A percentile compares a stretch with the other conserved stretches of the same genome.
These are phyloP conservation scores for Amaranthus palmeri DNA, from an alignment of 148 eudicot species.

Conservation along the genomic window DNA sequence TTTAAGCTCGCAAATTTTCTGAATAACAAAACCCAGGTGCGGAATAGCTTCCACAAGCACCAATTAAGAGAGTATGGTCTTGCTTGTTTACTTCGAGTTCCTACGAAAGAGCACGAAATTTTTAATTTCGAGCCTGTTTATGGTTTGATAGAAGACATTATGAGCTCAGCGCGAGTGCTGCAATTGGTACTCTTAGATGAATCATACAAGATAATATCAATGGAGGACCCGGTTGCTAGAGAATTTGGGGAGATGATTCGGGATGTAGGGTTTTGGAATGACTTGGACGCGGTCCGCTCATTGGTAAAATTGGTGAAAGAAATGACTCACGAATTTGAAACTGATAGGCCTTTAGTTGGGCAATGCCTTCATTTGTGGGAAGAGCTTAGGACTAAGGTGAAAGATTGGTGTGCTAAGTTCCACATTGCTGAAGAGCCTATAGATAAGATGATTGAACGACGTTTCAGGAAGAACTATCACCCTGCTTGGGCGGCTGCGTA, in stretches of 20 bases:
- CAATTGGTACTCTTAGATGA: conserved; percentile 63
- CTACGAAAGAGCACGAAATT: conserved; percentile 30
- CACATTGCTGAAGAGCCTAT: conserved; percentile 46
- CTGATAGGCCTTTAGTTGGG: conserved; percentile 69
- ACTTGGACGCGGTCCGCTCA: conserved; percentile 70
- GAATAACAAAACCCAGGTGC: conserved; percentile 55
- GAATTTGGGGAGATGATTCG: conserved; percentile 79
- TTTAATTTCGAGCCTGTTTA: conserved; percentile 44
- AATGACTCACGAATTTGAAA: conserved; percentile 69
- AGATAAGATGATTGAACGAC: conserved; percentile 54
- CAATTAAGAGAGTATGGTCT: conserved; percentile 66
- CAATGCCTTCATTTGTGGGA: conserved; percentile 94
- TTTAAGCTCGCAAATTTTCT: conserved; percentile 58
- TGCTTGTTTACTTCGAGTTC: conserved; percentile 44
- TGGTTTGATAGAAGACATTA: conserved; percentile 60
- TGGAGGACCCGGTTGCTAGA: conserved; percentile 69
- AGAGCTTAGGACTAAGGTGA: conserved; percentile 62
- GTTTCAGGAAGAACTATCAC: conserved; percentile 82
- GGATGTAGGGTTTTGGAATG: conserved; percentile 83
- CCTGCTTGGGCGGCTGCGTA: conserved; percentile 98
- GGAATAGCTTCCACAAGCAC: conserved; percentile 58
- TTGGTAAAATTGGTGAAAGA: conserved; percentile 59
- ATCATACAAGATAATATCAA: conserved; percentile 52
- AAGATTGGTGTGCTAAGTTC: conserved; percentile 74
- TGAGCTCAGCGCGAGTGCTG: conserved; percentile 66